A percentile compares a stretch with the other conserved stretches of the same genome.
Conservation (phyloP, 1,139 yeast species). For the Hanseniaspora gamundiae region DNA sequence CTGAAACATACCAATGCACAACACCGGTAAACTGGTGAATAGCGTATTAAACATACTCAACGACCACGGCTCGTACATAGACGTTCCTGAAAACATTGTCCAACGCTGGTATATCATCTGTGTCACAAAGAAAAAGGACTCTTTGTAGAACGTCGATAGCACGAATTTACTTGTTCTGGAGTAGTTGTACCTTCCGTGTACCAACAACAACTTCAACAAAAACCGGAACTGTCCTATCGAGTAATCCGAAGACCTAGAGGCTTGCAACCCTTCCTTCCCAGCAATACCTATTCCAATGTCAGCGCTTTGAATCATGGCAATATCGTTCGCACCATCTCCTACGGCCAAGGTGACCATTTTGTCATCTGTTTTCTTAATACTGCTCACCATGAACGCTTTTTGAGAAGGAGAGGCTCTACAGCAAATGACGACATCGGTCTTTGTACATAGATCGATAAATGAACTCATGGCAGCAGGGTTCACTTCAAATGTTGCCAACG, state of each 20-base stretch:
- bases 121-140: conserved; percentile 73
- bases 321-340: conserved; percentile 99
- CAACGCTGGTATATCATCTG: conserved; percentile 82
- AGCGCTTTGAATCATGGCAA: conserved; percentile 98
- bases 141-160: conserved; percentile 90
- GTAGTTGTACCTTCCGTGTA: conserved; percentile 93
- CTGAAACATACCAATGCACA: conserved; percentile 92
- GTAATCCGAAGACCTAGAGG: conserved; percentile 90
- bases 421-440: conserved; percentile 83
- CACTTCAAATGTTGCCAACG: conserved; percentile 57
- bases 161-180: conserved; percentile 86
- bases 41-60: conserved; percentile 92
- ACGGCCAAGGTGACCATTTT: conserved; percentile 79
- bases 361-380: conserved; percentile 55
- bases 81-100: conserved; percentile 85
- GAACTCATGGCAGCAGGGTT: conserved; percentile 61
- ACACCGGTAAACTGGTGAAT: conserved; percentile 84
- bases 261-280: conserved; percentile 93
- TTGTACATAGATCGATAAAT: conserved; percentile 73
- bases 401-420: conserved; percentile 97
- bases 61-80: conserved; percentile 92
- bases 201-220: conserved; percentile 67
- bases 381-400: conserved; percentile 77
- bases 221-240: conserved; percentile 91
- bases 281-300: conserved; percentile 97